Percentiles rank a stretch among this genome's conserved stretches.
phyloP scores from a whole-genome alignment of 805 yeast species.

The Starmerella vitae region DNA sequence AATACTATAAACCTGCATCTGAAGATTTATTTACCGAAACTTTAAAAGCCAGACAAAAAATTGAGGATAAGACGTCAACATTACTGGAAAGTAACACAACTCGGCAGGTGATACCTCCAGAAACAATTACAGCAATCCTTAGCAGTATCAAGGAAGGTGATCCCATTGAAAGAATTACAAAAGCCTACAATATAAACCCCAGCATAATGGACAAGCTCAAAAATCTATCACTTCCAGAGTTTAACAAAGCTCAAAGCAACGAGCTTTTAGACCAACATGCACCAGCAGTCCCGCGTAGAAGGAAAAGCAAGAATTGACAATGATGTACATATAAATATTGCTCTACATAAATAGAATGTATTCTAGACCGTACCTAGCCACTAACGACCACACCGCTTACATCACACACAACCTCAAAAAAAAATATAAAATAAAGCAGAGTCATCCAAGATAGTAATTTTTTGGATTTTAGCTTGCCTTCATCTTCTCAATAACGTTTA shows the following conservation, averaged over 20 bases:
- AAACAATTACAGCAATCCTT: conserved; percentile 20
- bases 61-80: conserved; percentile 8
- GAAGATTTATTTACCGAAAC: conserved; percentile 19
- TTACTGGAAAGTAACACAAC: conserved; percentile 8
- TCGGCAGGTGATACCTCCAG: conserved; percentile 16
- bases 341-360: too few relatives aligned
- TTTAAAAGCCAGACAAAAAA: conserved; percentile 17
- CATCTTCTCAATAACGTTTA: background rate
- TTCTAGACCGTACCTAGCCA: too few relatives aligned
- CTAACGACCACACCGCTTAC: background rate
- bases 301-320: background rate
- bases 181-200: conserved; percentile 16
- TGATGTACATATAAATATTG: background rate
- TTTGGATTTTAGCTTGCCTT: background rate
- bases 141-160: conserved; percentile 19
- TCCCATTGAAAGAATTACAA: conserved; percentile 11
- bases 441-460: background rate
- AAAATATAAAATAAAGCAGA: too few relatives aligned
- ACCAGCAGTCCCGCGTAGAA: background rate
- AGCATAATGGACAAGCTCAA: conserved; percentile 13
- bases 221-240: conserved; percentile 6
- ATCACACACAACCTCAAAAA: background rate
- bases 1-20: conserved; percentile 14
- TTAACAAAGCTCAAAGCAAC: conserved; percentile 2
- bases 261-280: conserved; percentile 3